A percentile compares a stretch with the other conserved stretches of the same genome.
Evolutionary conservation across 129 eudicot species (phyloP).

Genomic region (Cynara cardunculus): DNA sequence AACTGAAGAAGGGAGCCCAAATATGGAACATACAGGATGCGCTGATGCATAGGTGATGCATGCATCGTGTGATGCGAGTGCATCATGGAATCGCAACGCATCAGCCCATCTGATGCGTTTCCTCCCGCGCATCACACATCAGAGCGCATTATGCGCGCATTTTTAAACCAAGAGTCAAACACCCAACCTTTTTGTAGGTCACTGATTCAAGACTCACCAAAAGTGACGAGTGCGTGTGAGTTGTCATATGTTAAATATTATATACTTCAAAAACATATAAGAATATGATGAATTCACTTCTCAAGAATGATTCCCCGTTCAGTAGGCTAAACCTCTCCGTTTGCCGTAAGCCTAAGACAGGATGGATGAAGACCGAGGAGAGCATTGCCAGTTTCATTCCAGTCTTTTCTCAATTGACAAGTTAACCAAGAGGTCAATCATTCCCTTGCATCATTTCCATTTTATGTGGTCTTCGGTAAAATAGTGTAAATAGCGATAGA

Average conservation of each 20-base stretch:
- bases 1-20: too few species aligned
- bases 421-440: constrained; percentile 1
- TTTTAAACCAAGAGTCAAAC: too few species aligned
- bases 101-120: too few species aligned
- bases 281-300: not conserved
- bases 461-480: too few species aligned
- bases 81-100: too few species aligned
- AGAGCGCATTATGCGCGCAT: too few species aligned
- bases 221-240: not conserved
- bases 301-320: not conserved
- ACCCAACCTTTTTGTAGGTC: not conserved
- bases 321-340: not conserved
- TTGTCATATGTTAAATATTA: not conserved
- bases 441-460: not conserved
- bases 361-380: not conserved
- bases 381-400: not conserved
- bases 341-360: not conserved
- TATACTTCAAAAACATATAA: not conserved
- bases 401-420: not conserved
- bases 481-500: too few species aligned
- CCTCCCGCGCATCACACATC: too few species aligned
- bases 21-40: too few species aligned
- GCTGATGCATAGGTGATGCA: too few species aligned
- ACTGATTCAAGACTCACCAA: not conserved
- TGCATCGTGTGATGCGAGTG: too few species aligned